Percentiles rank a stretch among this genome's conserved stretches.
Evolutionary conservation across 129 eudicot species (phyloP).

Genomic region (Silybum marianum): DNA sequence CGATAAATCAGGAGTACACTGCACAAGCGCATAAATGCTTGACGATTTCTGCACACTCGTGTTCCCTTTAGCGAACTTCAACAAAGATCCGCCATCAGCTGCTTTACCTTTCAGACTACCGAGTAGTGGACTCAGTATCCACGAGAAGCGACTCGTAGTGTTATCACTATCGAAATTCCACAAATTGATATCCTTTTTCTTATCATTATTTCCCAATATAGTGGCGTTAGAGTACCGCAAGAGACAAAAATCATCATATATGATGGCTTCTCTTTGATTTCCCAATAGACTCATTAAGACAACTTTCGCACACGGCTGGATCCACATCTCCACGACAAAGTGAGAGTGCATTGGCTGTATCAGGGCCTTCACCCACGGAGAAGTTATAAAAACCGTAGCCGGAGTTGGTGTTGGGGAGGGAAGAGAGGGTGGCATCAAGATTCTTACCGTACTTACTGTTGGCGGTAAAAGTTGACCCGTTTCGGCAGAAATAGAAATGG

Average conservation of each 20-base stretch:
- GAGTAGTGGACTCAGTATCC: no score
- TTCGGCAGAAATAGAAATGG: no score
- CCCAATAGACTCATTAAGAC: conserved; percentile 15
- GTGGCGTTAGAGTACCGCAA: conserved; percentile 36
- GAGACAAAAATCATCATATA: conserved; percentile 20
- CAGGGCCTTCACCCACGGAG: conserved; percentile 19
- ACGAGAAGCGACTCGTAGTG: no score
- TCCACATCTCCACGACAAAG: conserved; percentile 49
- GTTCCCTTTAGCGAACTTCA: no score
- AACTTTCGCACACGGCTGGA: conserved; percentile 18
- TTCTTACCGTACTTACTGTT: conserved; percentile 30
- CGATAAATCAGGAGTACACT: no score
- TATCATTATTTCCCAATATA: conserved; percentile 4
- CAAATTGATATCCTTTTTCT: not conserved
- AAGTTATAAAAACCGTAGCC: conserved; percentile 21
- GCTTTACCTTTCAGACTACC: no score
- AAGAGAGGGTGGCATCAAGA: conserved; percentile 29
- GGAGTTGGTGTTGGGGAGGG: conserved; percentile 10
- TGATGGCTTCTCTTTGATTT: conserved; percentile 33
- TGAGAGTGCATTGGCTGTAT: conserved; percentile 25
- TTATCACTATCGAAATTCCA: no score
- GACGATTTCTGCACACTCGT: no score
- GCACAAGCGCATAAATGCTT: no score
- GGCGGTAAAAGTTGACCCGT: conserved; percentile 18
- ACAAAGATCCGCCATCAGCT: no score